phyloP scores from a whole-genome alignment of 2,329 filamentous ascomycete species.

The Massarina eburnea region DNA sequence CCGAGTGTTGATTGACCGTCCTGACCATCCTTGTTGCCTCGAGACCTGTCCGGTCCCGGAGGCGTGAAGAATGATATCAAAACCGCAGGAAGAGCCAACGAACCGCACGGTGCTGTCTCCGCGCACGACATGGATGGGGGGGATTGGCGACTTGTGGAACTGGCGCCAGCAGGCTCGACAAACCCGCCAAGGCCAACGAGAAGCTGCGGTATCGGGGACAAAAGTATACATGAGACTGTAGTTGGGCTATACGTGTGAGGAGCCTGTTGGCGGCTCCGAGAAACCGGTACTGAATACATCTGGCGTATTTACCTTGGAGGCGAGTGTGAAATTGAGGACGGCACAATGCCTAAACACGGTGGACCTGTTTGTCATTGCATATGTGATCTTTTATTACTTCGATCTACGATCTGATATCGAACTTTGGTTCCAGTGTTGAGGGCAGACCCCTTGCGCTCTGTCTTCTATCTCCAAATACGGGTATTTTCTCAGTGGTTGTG shows the following conservation, averaged over 20 bases:
- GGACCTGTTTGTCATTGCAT: background rate
- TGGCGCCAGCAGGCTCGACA: slow-evolving; percentile 6
- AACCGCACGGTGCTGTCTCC: background rate
- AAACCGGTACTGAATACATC: background rate
- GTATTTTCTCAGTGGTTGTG: too few relatives aligned
- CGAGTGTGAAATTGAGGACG: slow-evolving; percentile 6
- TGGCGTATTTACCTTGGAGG: slow-evolving; percentile 2
- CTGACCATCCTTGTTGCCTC: slow-evolving; percentile 1
- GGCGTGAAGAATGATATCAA: background rate
- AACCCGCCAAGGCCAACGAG: background rate
- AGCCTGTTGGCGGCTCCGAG: background rate
- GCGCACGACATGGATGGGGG: background rate
- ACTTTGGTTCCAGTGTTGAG: background rate
- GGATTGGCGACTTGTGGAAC: slow-evolving; percentile 3
- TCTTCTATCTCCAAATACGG: too few relatives aligned
- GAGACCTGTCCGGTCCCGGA: background rate
- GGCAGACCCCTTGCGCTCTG: background rate
- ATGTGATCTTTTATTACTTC: slow-evolving; percentile 1
- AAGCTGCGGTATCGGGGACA: background rate
- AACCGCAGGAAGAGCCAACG: background rate
- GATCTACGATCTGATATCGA: background rate
- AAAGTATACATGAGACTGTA: slow-evolving; percentile 4
- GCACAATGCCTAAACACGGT: slow-evolving; percentile 2
- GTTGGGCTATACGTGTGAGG: background rate
- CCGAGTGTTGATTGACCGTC: slow-evolving; percentile 1